phyloP scores from a whole-genome alignment of 2,329 filamentous ascomycete genomes.

The Aspergillus puulaauensis region DNA sequence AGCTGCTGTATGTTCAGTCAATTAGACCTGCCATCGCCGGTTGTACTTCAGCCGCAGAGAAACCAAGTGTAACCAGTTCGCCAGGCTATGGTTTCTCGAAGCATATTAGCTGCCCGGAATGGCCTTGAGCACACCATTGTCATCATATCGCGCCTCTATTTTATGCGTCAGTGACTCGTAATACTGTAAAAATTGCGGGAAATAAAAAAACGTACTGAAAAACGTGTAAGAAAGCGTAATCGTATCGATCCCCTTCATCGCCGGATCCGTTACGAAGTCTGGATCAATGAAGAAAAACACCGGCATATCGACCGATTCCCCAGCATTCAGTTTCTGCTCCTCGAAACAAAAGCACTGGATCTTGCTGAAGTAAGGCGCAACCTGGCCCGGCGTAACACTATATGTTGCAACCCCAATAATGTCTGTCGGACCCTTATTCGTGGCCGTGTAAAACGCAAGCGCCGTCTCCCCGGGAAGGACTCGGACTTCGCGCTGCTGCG shows the following conservation, averaged over 20 bases:
- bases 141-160: constrained; percentile 78
- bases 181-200: neutral
- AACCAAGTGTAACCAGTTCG: neutral
- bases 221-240: constrained; percentile 97
- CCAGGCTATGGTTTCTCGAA: neutral
- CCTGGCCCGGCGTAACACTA: constrained; percentile 92
- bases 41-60: neutral
- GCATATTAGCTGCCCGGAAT: constrained; percentile 39
- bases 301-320: constrained; percentile 98
- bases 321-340: constrained; percentile 88
- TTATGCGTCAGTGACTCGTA: constrained; percentile 34
- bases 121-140: constrained; percentile 69
- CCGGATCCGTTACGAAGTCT: constrained; percentile 86
- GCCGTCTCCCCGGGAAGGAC: constrained; percentile 96
- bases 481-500: constrained; percentile 93
- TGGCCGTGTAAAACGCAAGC: constrained; percentile 95
- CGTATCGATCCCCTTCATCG: constrained; percentile 91
- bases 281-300: constrained; percentile 99
- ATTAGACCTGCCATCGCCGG: neutral
- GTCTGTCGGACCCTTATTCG: constrained; percentile 83
- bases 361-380: constrained; percentile 97
- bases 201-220: constrained; percentile 69
- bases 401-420: constrained; percentile 99
- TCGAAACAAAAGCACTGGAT: constrained; percentile 99
- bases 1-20: neutral